Evolutionary conservation across 148 eudicot species (phyloP), one percentile per base, ranked within the genome.

Genomic region (Rhododendron simsii): DNA sequence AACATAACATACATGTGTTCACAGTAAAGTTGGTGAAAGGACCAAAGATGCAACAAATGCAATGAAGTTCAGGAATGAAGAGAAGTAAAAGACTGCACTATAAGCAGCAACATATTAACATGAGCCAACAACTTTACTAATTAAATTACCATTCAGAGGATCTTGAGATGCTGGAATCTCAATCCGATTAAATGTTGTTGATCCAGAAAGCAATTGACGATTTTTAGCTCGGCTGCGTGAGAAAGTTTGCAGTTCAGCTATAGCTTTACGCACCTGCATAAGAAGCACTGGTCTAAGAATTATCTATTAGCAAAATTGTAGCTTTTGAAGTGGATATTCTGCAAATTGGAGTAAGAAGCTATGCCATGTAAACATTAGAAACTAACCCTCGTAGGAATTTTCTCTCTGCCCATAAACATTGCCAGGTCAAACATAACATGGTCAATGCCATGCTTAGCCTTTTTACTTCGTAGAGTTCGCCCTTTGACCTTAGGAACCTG

Each of bases 141-240:
- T 33, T 53, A 61, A 89, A 79, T 83, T 76, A 98, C 99, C 99
- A 88, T 91, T 94, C 57, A 98, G 89, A 83, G 98, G 98, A 90
- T 98, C 99, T 65, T 89, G 88, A 88, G 91, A 89, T 81, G 92
- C 74, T 80, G 98, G 91, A 83, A 93, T 89, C 86, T 93, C 96
- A 88, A 98, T 93, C 88, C 99, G 98, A 86, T 87, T 93, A 88
- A 98, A 98, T 33, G 95, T 98, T 26, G 99, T 98, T 23, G 96
- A 91, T 86, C 96, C 98, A 86, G 95, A 93, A 78, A 97, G 90
- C 51, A 93, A 94, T 88, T 93, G 98, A 74, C 90, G 95, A 87
- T 90, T 91, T 84, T 89, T 93, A 90, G 96, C 94, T 84, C 92
- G 95, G 82, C 73, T 94, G 73, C 95, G 90, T 20, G 94, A 89